A percentile compares a stretch with the other conserved stretches of the same genome.
Conservation (phyloP, 176 grass and related monocot species). For the Puccinellia tenuiflora region DNA sequence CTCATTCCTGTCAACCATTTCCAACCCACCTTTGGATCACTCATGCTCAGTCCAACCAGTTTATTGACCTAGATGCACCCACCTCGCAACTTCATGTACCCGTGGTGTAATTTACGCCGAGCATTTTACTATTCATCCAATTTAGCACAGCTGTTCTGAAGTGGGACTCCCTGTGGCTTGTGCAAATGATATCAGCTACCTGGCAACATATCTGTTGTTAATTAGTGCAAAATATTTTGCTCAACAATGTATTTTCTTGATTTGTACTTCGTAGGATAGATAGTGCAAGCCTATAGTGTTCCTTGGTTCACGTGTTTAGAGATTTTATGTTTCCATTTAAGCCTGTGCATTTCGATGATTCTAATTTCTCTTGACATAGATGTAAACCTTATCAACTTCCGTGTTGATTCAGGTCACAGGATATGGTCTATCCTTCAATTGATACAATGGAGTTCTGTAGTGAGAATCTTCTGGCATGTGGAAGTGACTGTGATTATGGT, state of each 20-base stretch:
- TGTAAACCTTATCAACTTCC: conserved; percentile 3
- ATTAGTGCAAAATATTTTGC: background rate
- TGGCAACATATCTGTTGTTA: background rate
- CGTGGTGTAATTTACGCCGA: background rate
- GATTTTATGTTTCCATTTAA: conserved; percentile 9
- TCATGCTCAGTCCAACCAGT: background rate
- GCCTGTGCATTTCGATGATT: background rate
- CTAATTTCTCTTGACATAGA: background rate
- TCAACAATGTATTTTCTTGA: background rate
- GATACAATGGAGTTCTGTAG: conserved; percentile 81
- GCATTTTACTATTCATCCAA: background rate
- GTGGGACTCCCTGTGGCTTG: background rate
- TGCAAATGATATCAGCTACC: background rate
- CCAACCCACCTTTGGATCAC: background rate
- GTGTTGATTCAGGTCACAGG: conserved; percentile 47
- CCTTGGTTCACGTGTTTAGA: background rate
- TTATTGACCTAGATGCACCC: background rate
- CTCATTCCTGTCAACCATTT: background rate
- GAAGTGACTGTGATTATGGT: conserved; percentile 85
- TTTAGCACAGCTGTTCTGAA: background rate
- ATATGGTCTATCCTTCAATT: conserved; percentile 84
- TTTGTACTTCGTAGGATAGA: background rate
- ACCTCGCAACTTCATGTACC: background rate
- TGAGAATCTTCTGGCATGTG: conserved; percentile 83
- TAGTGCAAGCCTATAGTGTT: background rate